phyloP scores from a whole-genome alignment of 2,329 filamentous ascomycete genomes.

The Dothideomycetes sp. region DNA sequence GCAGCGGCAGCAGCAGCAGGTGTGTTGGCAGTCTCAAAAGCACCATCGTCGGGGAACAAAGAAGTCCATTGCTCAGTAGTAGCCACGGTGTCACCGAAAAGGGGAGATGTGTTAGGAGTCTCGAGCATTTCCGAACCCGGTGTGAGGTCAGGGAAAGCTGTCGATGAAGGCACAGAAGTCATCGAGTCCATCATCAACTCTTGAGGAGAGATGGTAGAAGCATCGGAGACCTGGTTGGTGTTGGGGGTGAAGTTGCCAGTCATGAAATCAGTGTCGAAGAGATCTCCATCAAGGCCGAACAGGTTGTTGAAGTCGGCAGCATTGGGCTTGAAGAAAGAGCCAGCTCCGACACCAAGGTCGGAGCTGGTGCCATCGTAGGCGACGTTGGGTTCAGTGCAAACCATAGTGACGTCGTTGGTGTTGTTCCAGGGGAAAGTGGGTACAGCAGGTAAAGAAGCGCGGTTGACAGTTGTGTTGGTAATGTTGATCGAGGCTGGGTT shows the following conservation, averaged over 20 bases:
- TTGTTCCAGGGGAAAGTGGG: background rate
- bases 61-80: conserved; percentile 56
- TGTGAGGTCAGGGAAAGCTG: conserved; percentile 72
- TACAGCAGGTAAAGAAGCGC: background rate
- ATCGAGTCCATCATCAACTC: conserved; percentile 65
- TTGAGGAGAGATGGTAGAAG: conserved; percentile 66
- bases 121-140: conserved; percentile 65
- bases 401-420: conserved; percentile 1
- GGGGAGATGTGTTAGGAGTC: conserved; percentile 68
- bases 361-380: conserved; percentile 39
- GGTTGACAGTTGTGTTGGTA: background rate
- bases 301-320: conserved; percentile 19
- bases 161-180: conserved; percentile 70
- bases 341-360: conserved; percentile 30
- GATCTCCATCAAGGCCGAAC: conserved; percentile 28
- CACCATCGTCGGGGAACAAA: conserved; percentile 53
- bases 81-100: conserved; percentile 50
- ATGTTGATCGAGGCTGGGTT: background rate
- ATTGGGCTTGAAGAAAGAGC: conserved; percentile 22
- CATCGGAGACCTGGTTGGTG: background rate
- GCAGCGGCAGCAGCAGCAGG: conserved; percentile 12
- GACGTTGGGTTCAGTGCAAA: conserved; percentile 23
- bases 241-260: background rate
- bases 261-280: conserved; percentile 16
- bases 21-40: conserved; percentile 22